Base-by-base conservation (phyloP, 345 rosid genomes). In the Populus tremula region DNA sequence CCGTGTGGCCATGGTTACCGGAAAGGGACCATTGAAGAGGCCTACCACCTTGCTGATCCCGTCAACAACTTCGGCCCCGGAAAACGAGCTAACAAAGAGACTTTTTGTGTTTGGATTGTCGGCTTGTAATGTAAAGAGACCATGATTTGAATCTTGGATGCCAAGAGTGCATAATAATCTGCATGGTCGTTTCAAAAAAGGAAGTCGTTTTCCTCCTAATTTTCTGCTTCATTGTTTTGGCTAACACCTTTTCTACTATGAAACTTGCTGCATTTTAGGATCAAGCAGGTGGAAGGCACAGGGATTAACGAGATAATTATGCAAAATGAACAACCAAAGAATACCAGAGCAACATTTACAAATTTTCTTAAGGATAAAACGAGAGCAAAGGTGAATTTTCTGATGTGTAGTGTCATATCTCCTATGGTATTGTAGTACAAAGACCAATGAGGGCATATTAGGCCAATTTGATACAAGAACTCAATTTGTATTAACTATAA, bases 21-120 rank as follows among this genome's bases (percentile, higher is more conserved):
- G 97, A 17, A 33, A 91, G 83, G 93, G 96, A 8, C 94, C 96
- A 0, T 65, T 91, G 82, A 92, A 90, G 85, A 93, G 65, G 93
- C 96, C 1, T 96, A 91, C 85, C 98, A 91, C 82, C 86, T 93
- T 73, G 91, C 92, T 6, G 97, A 91, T 75, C 96, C 96, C 0
- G 97, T 91, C 50, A 91, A 85, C 89, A 93, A 91, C 96, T 93
- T 89, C 70, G 94, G 88, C 67, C 97, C 95, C 75, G 97, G 98
- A 81, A 94, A 93, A 82, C 89, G 88, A 91, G 78, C 18, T 66
- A 20, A 7, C 23, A 27, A 49, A 13, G 62, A 8, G 17, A 10
- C 4, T n/a, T 71, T 64, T 11, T 65, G 68, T 69, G 38, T 8
- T 8, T 47, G 6, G 53, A 65, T 66, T 73, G 66, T 35, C 70